Base-by-base conservation (phyloP, 129 eudicot species). In the Silybum marianum region DNA sequence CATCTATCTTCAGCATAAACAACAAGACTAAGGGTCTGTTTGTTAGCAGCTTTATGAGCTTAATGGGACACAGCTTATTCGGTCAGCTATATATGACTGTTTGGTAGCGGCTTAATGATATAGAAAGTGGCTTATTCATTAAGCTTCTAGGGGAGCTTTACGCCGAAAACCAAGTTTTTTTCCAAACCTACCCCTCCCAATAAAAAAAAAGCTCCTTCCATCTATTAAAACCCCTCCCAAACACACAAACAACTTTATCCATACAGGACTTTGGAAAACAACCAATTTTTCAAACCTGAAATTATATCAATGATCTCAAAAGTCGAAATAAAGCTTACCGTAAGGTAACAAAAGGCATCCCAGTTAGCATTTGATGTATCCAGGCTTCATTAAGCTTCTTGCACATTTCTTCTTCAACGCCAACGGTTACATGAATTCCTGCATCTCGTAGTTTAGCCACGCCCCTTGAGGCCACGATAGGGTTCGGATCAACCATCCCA, bases 401-500 rank as follows among this genome's bases (percentile, higher is more conserved):
- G 90, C 99, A 96, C 81, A 87, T 14, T 82, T 93, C 97, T 85
- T 96, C 97, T 86, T 96, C 97, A 19, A 96, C 93, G 25, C 95
- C 96, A 34, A 90, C 93, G 13, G 82, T 88, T 80, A 96, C 99
- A 66, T 82, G 84, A 66, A 96, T 96, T 42, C 99, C 99, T 6
- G 95, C 93, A 83, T 87, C 90, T 87, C 81, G 79, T 18, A 96
- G 88, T 81, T 67, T 96, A 58, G 88, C 83, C 51, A 96, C 88
- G 19, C 98, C 99, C 58, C 85, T 86, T 48, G 99, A 96, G 16
- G 95, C 95, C n/a, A 96, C 99, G 79, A 96, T 83, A 0, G 99
- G 97, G 83, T 96, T 96, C 16, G 95, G 99, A 81, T 96, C 99
- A 42, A 96, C 98, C 99, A 93, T 96, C 46, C 99, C 99, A 36